Conservation (phyloP, 1,284 basidiomycete species). For the Fomitiporia mediterranea region DNA sequence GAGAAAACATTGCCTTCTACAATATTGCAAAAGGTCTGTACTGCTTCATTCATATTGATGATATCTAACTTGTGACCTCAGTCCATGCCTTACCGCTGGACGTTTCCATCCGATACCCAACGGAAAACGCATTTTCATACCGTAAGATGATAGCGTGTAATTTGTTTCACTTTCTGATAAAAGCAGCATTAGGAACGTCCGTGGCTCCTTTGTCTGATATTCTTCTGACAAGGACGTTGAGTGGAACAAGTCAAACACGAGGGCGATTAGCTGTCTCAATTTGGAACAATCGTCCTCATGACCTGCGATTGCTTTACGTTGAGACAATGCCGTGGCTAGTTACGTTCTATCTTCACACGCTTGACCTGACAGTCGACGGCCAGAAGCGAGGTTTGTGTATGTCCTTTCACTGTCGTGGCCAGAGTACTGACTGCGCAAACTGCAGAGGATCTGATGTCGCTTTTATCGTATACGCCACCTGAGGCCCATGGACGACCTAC, state of each 20-base stretch:
- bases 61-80: conserved; percentile 7
- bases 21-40: conserved; percentile 44
- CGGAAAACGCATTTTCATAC: conserved; percentile 48
- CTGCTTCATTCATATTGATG: conserved; percentile 9
- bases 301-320: conserved; percentile 66
- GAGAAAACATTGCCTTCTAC: conserved; percentile 38
- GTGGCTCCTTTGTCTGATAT: conserved; percentile 41
- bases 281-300: conserved; percentile 52
- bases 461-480: conserved; percentile 64
- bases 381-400: conserved; percentile 40
- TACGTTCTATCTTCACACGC: conserved; percentile 83
- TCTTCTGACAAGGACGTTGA: conserved; percentile 66
- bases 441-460: conserved; percentile 54
- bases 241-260: conserved; percentile 72
- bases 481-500: conserved; percentile 69
- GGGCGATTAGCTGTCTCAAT: conserved; percentile 71
- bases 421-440: too few species aligned
- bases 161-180: conserved; percentile 26
- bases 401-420: conserved; percentile 13
- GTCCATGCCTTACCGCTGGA: conserved; percentile 38
- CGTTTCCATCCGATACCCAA: conserved; percentile 51
- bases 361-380: conserved; percentile 42
- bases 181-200: conserved; percentile 27
- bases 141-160: conserved; percentile 34
- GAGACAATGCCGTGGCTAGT: conserved; percentile 95